These are phyloP conservation scores for Allium cepa DNA, from an alignment of 106 monocot genomes.

Conservation along the genomic window DNA sequence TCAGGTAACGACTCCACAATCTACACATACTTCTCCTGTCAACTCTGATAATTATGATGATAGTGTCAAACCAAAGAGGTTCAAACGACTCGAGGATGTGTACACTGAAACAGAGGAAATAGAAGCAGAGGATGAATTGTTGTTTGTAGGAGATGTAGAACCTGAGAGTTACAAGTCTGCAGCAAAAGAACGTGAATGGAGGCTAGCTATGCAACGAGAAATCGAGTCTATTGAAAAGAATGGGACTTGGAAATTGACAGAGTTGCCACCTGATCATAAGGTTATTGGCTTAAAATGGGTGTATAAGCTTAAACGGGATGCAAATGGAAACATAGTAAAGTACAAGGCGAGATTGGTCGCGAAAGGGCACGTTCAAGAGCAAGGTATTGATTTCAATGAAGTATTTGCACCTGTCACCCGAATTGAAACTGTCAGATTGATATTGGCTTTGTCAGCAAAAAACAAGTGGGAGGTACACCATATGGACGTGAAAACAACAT, in stretches of 20 bases:
- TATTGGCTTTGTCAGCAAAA: not conserved
- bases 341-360: conserved; percentile 1
- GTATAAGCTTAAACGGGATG: not conserved
- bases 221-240: not conserved
- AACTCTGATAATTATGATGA: not conserved
- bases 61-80: no score
- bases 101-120: not conserved
- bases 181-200: not conserved
- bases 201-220: not conserved
- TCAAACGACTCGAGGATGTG: not conserved
- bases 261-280: not conserved
- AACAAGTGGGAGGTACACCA: not conserved
- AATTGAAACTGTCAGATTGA: not conserved
- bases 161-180: not conserved
- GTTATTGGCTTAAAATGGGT: conserved; percentile 1
- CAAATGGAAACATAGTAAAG: not conserved
- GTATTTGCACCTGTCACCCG: not conserved
- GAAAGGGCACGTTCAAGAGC: not conserved
- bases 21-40: not conserved
- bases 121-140: not conserved
- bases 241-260: not conserved
- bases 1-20: not conserved
- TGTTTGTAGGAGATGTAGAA: not conserved
- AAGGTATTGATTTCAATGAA: conserved; percentile 1
- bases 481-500: conserved; percentile 1